Base-by-base conservation (phyloP, 441 rosid genomes). In the Syzygium syzygioides region DNA sequence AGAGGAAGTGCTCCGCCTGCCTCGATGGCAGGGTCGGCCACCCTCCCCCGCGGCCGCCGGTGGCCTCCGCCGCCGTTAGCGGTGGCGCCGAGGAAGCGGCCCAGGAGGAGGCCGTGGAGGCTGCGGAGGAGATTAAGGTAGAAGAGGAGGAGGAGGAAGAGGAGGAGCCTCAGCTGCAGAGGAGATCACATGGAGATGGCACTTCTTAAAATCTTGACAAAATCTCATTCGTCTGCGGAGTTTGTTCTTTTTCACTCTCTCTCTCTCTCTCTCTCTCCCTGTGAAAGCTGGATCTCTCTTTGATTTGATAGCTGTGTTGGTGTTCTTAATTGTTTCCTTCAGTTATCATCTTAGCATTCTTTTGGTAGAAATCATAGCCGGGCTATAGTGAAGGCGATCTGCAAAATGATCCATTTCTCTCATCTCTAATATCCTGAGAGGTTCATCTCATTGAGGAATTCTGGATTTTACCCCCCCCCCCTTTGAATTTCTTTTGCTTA, bases 1-100 rank as follows among this genome's bases (percentile, higher is more conserved):
- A 93, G 92, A 94, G 90, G 62, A 95, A 95, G 92, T 95, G 95
- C 90, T 91, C 96, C 57, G 91, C 96, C 87, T 95, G 96, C 88
- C 85, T 95, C 60, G 96, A 95, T 55, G 95, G 98, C 45, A 84
- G 66, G 53, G 88, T 92, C 55, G 94, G 88, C 79, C 94, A 93
- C 11, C 92, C 90, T 26, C 92, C 91, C 9, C 48, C 55, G 57
- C 91, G 87, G 79, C 91, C 87, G 30, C 64, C 85, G 66, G 64
- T 17, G 60, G 80, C 57, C 11, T 54, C 79, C 2, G 30, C 86
- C 34, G 68, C 32, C 28, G 85, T 14, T 28, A 25, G 60, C 52
- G 71, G 32, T 48, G 79, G 86, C 17, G 30, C 86, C 20, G 28
- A 14, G 56, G 90, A 86, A n/a, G 91, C 89, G 14, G 89, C 87